A percentile compares a stretch with the other conserved stretches of the same genome.
These are phyloP conservation scores for Corallochytrium limacisporum DNA, from an alignment of 78 protist species.

Conservation along the genomic window DNA sequence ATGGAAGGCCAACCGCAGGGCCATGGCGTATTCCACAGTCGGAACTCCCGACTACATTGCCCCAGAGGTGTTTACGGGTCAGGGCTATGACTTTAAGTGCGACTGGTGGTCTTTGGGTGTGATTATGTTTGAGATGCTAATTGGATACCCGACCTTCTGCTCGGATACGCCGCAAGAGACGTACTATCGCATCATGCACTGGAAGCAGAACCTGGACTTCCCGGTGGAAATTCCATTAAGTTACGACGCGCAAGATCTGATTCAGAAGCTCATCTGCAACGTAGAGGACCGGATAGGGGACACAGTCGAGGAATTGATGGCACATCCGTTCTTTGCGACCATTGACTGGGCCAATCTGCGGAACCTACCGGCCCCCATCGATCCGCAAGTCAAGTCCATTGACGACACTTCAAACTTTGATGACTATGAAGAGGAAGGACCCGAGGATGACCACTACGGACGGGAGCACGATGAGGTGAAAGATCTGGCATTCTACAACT, in stretches of 20 bases:
- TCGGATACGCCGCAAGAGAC: slow-evolving; percentile 31
- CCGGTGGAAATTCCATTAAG: slow-evolving; percentile 13
- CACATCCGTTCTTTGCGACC: slow-evolving; percentile 75
- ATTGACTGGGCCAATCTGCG: slow-evolving; percentile 52
- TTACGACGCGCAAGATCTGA: slow-evolving; percentile 10
- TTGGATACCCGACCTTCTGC: slow-evolving; percentile 64
- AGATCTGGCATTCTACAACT: slow-evolving; percentile 20
- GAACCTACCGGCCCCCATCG: neutral
- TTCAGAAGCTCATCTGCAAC: slow-evolving; percentile 29
- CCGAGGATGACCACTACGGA: neutral
- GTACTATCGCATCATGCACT: slow-evolving; percentile 36
- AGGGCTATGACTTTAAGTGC: slow-evolving; percentile 47
- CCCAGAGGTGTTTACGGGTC: slow-evolving; percentile 49
- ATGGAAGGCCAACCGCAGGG: slow-evolving; percentile 25
- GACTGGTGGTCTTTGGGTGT: slow-evolving; percentile 76
- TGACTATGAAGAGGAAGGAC: neutral
- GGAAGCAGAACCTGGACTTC: slow-evolving; percentile 24
- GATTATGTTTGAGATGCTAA: slow-evolving; percentile 65
- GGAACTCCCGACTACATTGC: slow-evolving; percentile 81
- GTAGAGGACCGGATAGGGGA: slow-evolving; percentile 25
- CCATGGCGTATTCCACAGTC: slow-evolving; percentile 28
- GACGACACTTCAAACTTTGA: slow-evolving; percentile 30
- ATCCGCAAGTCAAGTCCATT: neutral
- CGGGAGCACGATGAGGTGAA: neutral
- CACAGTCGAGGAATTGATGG: slow-evolving; percentile 49